These are phyloP conservation scores for Talaromyces sp. DNA, from an alignment of 2,329 filamentous ascomycete species.

Conservation along the genomic window DNA sequence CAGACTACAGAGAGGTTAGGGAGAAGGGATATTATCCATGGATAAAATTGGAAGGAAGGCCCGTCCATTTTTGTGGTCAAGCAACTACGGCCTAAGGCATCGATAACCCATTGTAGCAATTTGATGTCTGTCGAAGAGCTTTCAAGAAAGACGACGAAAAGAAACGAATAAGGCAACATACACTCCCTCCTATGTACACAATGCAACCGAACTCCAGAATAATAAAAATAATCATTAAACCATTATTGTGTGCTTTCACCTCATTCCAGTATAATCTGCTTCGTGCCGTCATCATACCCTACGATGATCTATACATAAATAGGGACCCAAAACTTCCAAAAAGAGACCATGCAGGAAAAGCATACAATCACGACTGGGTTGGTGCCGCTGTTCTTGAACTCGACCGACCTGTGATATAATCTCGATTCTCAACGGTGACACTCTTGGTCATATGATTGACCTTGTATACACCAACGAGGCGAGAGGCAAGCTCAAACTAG, in stretches of 20 bases:
- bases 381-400: background rate
- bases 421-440: slow-evolving; percentile 78
- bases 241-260: background rate
- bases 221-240: background rate
- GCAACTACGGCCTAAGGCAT: background rate
- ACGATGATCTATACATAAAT: background rate
- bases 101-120: too few species aligned
- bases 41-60: too few species aligned
- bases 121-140: background rate
- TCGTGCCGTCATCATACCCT: background rate
- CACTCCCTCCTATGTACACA: background rate
- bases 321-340: background rate
- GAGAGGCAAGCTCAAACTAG: slow-evolving; percentile 84
- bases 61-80: background rate
- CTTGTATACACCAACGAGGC: slow-evolving; percentile 96
- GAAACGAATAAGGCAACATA: background rate
- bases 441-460: slow-evolving; percentile 98
- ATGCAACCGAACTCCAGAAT: background rate
- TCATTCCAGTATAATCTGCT: background rate
- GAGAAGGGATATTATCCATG: too few species aligned
- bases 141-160: background rate
- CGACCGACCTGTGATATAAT: slow-evolving; percentile 55
- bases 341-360: background rate
- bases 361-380: slow-evolving; percentile 10
- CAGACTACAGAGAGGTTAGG: too few species aligned